Evolutionary conservation across 306 rosid species (phyloP), one percentile per base, ranked within the genome.

Genomic region (Castanospermum australe): DNA sequence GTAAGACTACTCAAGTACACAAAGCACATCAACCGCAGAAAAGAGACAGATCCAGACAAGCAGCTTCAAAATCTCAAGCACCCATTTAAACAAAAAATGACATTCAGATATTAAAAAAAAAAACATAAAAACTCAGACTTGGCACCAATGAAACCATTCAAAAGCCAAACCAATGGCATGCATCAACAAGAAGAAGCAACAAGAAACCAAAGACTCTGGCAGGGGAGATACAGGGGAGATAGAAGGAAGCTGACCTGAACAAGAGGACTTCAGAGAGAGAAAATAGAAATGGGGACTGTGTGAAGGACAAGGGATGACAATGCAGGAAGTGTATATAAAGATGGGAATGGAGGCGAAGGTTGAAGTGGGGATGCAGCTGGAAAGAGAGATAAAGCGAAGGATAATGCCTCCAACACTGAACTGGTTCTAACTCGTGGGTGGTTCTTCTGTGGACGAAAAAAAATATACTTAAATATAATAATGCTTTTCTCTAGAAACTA

Each of bases 231-330:
- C n/a, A 78, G 66, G 47, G 64, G 66, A 69, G 55, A 52, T 14
- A 8, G 52, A 5, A 71, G 81, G 45, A 38, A 47, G 81, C 93
- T 55, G 67, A 90, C 95, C 93, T 86, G 90, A 84, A 67, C 13
- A 67, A 63, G 85, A 90, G 90, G 90, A 88, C 87, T 83, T 85
- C 75, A 87, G 92, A 89, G 92, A 75, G 84, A 84, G 69, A 81
- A 66, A 33, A 15, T n/a, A 59, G 81, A 80, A 59, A 79, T 8
- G 73, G 50, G 21, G 72, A 79, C n/a, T n/a, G 55, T 62, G 86
- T 20, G 69, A 77, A 65, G 84, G 56, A 33, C 14, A 79, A 68
- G 33, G 76, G 67, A 79, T 75, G 85, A 51, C 56, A 84, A 76
- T 78, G 77, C 78, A 82, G 81, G 44, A 44, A 84, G 82, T 83